Conservation (phyloP, 208 protist species). For the Phytomonas francai region DNA sequence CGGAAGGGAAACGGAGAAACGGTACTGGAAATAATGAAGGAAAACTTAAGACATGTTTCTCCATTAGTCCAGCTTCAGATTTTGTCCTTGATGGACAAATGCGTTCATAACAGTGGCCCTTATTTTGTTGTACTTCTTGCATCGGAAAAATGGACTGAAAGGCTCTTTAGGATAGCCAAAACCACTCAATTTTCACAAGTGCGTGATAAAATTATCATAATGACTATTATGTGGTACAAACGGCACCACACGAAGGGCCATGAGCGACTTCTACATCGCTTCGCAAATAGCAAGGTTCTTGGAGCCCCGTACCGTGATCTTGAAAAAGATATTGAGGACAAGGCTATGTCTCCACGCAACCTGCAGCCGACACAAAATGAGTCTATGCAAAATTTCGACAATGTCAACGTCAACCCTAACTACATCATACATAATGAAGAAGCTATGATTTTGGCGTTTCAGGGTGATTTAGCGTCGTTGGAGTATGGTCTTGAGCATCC, state of each 20-base stretch:
- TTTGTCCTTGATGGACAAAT: conserved; percentile 73
- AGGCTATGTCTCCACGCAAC: neutral
- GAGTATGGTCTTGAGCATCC: conserved; percentile 86
- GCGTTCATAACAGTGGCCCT: conserved; percentile 56
- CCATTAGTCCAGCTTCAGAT: conserved; percentile 48
- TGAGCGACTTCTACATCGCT: conserved; percentile 61
- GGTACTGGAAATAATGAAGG: conserved; percentile 69
- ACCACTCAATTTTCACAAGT: conserved; percentile 33
- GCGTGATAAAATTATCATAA: conserved; percentile 64
- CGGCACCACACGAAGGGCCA: conserved; percentile 72
- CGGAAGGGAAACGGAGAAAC: conserved; percentile 43
- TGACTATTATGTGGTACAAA: conserved; percentile 66
- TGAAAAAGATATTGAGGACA: conserved; percentile 20
- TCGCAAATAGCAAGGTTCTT: conserved; percentile 61
- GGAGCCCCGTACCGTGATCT: conserved; percentile 44
- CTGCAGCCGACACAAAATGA: conserved; percentile 11
- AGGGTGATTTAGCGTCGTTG: conserved; percentile 80
- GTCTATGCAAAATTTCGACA: conserved; percentile 28
- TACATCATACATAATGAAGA: conserved; percentile 60
- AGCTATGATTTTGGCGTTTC: conserved; percentile 63
- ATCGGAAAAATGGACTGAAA: conserved; percentile 83
- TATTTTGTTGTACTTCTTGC: conserved; percentile 73
- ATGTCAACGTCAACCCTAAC: conserved; percentile 33
- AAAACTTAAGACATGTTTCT: conserved; percentile 64
- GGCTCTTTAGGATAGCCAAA: conserved; percentile 82